phyloP scores from a whole-genome alignment of 306 rosid genomes.

The Begonia peltatifolia region DNA sequence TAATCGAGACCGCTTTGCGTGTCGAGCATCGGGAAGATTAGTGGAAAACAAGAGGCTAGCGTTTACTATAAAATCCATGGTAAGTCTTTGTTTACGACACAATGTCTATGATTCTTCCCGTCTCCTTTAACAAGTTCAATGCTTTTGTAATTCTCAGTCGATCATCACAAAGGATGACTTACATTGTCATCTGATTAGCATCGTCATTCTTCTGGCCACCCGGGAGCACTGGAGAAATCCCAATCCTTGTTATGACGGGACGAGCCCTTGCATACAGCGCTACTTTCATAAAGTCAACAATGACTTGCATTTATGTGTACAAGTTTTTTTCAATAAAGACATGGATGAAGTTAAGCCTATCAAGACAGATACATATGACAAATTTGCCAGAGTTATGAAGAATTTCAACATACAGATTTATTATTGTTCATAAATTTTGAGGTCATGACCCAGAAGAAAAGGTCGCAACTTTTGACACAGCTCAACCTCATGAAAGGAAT shows the following conservation, averaged over 20 bases:
- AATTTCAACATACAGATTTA: slow-evolving; percentile 7
- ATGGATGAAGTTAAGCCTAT: neutral
- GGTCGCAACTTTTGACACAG: neutral
- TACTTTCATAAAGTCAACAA: slow-evolving; percentile 35
- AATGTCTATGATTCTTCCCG: slow-evolving; percentile 12
- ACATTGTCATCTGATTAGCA: slow-evolving; percentile 16
- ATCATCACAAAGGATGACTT: slow-evolving; percentile 26
- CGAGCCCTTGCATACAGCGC: slow-evolving; percentile 19
- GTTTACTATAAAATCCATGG: slow-evolving; percentile 20
- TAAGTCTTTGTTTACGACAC: slow-evolving; percentile 21
- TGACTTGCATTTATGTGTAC: neutral
- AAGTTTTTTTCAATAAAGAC: too few species aligned
- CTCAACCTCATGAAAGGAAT: neutral
- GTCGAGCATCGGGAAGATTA: neutral
- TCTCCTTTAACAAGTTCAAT: too few species aligned
- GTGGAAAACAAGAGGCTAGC: neutral
- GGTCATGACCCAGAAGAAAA: neutral
- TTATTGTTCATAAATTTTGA: neutral
- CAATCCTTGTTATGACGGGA: slow-evolving; percentile 31
- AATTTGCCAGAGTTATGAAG: slow-evolving; percentile 34
- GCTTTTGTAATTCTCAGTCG: slow-evolving; percentile 16
- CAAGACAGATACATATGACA: slow-evolving; percentile 30
- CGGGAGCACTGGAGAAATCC: slow-evolving; percentile 30
- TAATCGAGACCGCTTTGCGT: too few species aligned
- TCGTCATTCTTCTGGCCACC: slow-evolving; percentile 16